Base-by-base conservation (phyloP, 176 grass and related monocot genomes). In the Guadua angustifolia region DNA sequence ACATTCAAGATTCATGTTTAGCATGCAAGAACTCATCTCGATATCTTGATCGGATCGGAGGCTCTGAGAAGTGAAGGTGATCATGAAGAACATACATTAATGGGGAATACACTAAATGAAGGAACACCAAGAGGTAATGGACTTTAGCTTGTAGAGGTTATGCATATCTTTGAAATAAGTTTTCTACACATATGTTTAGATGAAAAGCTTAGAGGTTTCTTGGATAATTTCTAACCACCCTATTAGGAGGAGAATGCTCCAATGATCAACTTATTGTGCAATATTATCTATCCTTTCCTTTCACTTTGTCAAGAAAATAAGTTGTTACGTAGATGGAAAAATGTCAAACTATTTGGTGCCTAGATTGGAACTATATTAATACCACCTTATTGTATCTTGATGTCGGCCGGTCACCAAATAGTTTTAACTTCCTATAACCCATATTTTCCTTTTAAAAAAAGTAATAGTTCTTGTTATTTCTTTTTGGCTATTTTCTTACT, bases 41-140 rank as follows among this genome's bases (percentile, higher is more conserved):
- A 57, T 80, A 78, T 83, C 33, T 14, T 57, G 66, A 52, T 84
- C 87, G 95, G 95, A 72, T 98, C 73, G 75, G 95, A 83, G 86
- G 87, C 81, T 98, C 95, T 66, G 91, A 98, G 40, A 98, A 98
- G 79, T 98, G 80, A 95, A 95, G 87, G 89, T 90, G 58, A 98
- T 98, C 84, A 95, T 98, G 95, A 85, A 98, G 57, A 98, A 94
- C 82, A 98, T 98, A 88, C 66, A 32, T 80, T 81, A 77, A 89
- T 98, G 77, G 95, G 95, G 68, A 98, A 98, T 89, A 90, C 88
- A 61, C 85, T 98, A 80, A 98, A 98, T 88, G 91, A 95, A 75
- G 95, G 95, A 77, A 98, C 95, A 49, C 88, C 92, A 80, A 89
- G 92, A 93, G 95, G 95, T 98, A 93, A 85, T 75, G 40, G 22